Conservation (phyloP, 2,329 filamentous ascomycete species). For the Sarocladiaceae sp. region DNA sequence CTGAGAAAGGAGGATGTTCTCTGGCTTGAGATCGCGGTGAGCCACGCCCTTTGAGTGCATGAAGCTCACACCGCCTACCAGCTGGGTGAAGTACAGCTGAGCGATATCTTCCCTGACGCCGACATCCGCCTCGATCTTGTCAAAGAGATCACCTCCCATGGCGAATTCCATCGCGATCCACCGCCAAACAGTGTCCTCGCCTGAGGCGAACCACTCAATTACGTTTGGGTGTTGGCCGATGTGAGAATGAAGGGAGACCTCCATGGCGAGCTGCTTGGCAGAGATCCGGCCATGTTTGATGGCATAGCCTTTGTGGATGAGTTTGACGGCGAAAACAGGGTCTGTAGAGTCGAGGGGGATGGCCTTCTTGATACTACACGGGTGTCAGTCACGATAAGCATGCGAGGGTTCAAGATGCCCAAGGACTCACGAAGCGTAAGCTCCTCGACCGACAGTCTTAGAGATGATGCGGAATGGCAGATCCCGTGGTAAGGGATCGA, state of each 20-base stretch:
- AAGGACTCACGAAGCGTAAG: conserved; percentile 82
- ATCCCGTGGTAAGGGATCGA: conserved; percentile 76
- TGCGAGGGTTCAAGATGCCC: conserved; percentile 11
- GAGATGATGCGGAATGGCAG: conserved; percentile 93
- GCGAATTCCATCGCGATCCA: conserved; percentile 99
- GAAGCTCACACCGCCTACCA: conserved; percentile 84
- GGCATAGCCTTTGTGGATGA: conserved; percentile 97
- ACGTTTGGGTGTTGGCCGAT: conserved; percentile 88
- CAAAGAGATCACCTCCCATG: conserved; percentile 91
- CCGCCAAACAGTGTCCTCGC: conserved; percentile 79
- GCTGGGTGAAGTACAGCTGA: conserved; percentile 91
- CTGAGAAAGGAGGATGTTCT: conserved; percentile 85
- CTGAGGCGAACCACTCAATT: conserved; percentile 84
- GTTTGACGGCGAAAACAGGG: conserved; percentile 93
- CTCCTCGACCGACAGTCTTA: conserved; percentile 91
- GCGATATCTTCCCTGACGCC: conserved; percentile 93
- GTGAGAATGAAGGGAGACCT: conserved; percentile 83
- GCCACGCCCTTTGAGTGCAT: conserved; percentile 95
- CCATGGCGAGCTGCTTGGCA: conserved; percentile 83
- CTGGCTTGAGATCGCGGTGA: conserved; percentile 86
- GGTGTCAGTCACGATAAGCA: conserved; percentile 12
- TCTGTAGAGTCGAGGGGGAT: conserved; percentile 60
- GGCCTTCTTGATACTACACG: conserved; percentile 80
- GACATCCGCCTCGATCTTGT: conserved; percentile 98
- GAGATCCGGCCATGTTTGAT: conserved; percentile 82